Percentiles rank a stretch among this genome's conserved stretches.
phyloP scores from a whole-genome alignment of 371 early-diverging fungal genomes.

The Mortierella sp. region DNA sequence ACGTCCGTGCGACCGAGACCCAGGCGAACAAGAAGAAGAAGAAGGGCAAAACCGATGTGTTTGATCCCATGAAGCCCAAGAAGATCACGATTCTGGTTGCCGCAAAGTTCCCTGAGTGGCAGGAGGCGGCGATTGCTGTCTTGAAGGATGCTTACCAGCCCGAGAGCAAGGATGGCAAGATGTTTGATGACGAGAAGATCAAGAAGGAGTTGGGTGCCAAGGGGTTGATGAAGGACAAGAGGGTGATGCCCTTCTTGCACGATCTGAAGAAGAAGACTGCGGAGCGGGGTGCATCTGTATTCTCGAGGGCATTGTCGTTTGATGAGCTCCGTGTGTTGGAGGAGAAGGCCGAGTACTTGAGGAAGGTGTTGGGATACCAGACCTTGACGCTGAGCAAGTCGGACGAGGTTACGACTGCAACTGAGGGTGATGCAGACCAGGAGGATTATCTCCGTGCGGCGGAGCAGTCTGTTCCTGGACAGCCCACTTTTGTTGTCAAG shows the following conservation, averaged over 20 bases:
- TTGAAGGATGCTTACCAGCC: conserved; percentile 77
- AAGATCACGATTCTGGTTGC: conserved; percentile 83
- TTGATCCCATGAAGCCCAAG: conserved; percentile 77
- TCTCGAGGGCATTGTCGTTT: conserved; percentile 85
- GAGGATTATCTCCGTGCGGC: conserved; percentile 66
- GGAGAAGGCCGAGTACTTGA: conserved; percentile 64
- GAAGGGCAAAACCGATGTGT: conserved; percentile 73
- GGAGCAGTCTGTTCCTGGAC: conserved; percentile 76
- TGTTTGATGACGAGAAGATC: conserved; percentile 80
- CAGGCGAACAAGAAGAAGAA: conserved; percentile 82
- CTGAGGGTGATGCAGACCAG: conserved; percentile 47
- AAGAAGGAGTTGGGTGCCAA: conserved; percentile 72
- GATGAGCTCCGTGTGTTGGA: conserved; percentile 79
- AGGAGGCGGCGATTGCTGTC: conserved; percentile 80
- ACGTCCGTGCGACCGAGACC: conserved; percentile 88
- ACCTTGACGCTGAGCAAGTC: conserved; percentile 57
- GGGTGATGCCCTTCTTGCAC: conserved; percentile 93
- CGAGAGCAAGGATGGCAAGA: conserved; percentile 57
- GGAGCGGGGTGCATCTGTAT: conserved; percentile 75
- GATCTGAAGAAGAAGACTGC: conserved; percentile 82
- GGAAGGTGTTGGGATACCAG: conserved; percentile 59
- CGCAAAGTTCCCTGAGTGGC: conserved; percentile 93
- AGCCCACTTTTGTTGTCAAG: conserved; percentile 61
- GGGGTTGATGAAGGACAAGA: conserved; percentile 92
- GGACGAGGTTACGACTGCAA: conserved; percentile 50